phyloP scores from a whole-genome alignment of 176 grass and related monocot genomes.

The Zoysia japonica region DNA sequence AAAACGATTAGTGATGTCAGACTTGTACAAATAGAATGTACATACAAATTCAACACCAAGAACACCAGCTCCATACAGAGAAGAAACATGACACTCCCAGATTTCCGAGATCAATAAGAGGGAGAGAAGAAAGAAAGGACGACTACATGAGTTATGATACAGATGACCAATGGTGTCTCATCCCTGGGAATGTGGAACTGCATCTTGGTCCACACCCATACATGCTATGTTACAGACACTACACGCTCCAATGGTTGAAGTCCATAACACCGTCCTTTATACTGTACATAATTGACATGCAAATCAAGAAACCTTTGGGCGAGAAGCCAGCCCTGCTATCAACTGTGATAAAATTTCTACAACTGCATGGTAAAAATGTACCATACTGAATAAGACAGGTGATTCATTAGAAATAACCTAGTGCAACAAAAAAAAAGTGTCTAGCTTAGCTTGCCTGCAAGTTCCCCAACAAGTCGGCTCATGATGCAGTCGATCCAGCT shows the following conservation, averaged over 20 bases:
- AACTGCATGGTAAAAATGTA: neutral
- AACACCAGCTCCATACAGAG: neutral
- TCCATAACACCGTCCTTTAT: slow-evolving; percentile 23
- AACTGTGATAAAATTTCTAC: slow-evolving; percentile 3
- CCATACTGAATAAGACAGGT: slow-evolving; percentile 12
- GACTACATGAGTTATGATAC: slow-evolving; percentile 3
- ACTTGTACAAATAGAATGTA: slow-evolving; percentile 31
- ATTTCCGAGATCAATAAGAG: neutral
- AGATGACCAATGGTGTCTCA: neutral
- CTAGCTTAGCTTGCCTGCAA: neutral
- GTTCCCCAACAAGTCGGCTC: slow-evolving; percentile 23
- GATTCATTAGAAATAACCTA: slow-evolving; percentile 8
- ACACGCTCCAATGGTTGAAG: slow-evolving; percentile 18
- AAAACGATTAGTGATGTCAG: slow-evolving; percentile 10
- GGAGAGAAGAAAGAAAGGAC: no score
- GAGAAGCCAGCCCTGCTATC: neutral
- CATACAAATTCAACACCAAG: slow-evolving; percentile 4
- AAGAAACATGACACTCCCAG: neutral
- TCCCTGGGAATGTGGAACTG: neutral
- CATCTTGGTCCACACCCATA: slow-evolving; percentile 14
- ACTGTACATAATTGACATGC: slow-evolving; percentile 51
- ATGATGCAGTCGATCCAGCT: slow-evolving; percentile 68
- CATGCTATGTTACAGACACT: slow-evolving; percentile 28
- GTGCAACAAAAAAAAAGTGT: slow-evolving; percentile 37
- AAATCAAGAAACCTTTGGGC: slow-evolving; percentile 15